Base-by-base conservation (phyloP, 2,329 filamentous ascomycete species). In the Colletotrichum higginsianum region DNA sequence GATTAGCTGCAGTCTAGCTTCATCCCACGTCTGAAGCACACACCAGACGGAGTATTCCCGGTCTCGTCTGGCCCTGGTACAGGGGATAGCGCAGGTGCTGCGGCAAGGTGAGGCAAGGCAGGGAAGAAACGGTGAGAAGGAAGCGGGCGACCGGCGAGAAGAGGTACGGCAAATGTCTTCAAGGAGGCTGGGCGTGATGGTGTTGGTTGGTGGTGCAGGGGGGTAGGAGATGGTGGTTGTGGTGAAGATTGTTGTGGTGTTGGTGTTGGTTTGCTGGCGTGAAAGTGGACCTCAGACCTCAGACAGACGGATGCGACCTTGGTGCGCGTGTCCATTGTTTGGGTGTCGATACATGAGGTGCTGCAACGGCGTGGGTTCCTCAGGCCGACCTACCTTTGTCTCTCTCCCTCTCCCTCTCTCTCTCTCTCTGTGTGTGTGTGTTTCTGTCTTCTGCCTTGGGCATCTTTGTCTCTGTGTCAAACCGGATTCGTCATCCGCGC, bases 1-100 rank as follows among this genome's bases (percentile, higher is more conserved):
- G 53, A 71, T 62, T 67, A 71, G 64, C 52, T 46, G 68, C 64
- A 53, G 50, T 16, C 64, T 71, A 71, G 64, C 68, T 62, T 71
- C 64, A 50, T 71, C 68, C 57, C 64, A 67, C 57, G 56, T 58
- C 49, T 67, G 57, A 67, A 60, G 67, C n/a, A 40, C 63, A 71
- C 64, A 71, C 44, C 57, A 67, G 67, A 71, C 64, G 67, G 61
- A 57, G 63, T 42, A 49, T 69, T 66, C 58, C 47, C 30, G 21
- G 61, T 3, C 66, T 63, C 61, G 50, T 8, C 40, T 46, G 52
- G 35, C 42, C 38, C 11, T 61, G 52, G 47, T 30, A 23, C 50
- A 61, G 61, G 47, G n/a, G 47, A 47, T 60, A 58, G 61, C 49
- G 52, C 53, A 66, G 66, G 47, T 56, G 23, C 55, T 46, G 26